Evolutionary conservation across 2,329 filamentous ascomycete species (phyloP).

Genomic region (Corniculantispora saksenae): DNA sequence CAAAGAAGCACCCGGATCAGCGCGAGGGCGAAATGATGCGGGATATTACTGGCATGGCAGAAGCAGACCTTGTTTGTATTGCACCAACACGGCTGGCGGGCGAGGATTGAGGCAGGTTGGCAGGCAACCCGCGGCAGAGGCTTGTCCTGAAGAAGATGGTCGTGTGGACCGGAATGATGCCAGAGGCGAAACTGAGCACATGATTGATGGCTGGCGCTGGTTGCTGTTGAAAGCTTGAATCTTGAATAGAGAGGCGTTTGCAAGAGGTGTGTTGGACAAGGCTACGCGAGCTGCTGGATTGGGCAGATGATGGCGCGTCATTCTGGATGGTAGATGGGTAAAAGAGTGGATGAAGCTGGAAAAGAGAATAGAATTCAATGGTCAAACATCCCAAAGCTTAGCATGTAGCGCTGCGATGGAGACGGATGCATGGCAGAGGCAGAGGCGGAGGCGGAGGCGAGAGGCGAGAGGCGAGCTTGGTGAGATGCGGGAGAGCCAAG

Average conservation of each 20-base stretch:
- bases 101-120: not conserved
- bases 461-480: not conserved
- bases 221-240: not conserved
- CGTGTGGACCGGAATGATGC: not conserved
- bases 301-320: no score
- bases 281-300: not conserved
- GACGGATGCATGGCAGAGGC: no score
- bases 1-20: not conserved
- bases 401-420: no score
- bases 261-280: not conserved
- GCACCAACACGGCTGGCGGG: not conserved
- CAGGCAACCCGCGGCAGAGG: not conserved
- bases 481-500: not conserved
- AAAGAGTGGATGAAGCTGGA: not conserved
- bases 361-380: not conserved
- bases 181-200: not conserved
- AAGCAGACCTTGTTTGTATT: not conserved
- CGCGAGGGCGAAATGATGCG: not conserved
- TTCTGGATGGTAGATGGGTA: no score
- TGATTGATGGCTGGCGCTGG: constrained; percentile 1
- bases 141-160: not conserved
- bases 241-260: not conserved
- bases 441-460: no score
- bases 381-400: not conserved
- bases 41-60: not conserved